Base-by-base conservation (phyloP, 257 asterid species). In the Coffea canephora region DNA sequence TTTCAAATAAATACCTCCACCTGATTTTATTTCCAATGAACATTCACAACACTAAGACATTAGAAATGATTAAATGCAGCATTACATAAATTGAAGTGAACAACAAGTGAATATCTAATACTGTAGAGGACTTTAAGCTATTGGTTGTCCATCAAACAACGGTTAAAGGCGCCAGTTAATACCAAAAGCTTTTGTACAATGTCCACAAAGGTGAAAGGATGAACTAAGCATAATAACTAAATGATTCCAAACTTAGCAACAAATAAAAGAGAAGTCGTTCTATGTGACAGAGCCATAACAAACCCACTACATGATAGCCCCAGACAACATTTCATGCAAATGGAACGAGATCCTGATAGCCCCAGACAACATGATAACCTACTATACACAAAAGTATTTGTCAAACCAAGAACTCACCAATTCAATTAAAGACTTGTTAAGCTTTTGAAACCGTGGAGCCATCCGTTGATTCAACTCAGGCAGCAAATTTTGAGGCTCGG, bases 361-460 rank as follows among this genome's bases (percentile, higher is more conserved):
- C 52, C 71, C 18, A 74, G 65, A 62, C 66, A 21, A 67, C 8
- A 23, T 3, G 6, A 50, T 11, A 69, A 31, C 19, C 68, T 49
- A 31, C 27, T n/a, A 49, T 8, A 21, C 64, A 64, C 23, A 5
- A 25, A 66, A 77, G 69, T 69, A 82, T 79, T 39, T 34, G n/a
- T 9, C n/a, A 2, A 70, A 34, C 52, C 54, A 68, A 49, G 21
- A 59, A 83, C 96, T 71, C 85, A 94, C 97, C 97, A 96, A 77
- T 76, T 96, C 99, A 61, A 96, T 91, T 76, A 96, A 89, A 73
- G 97, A 76, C 83, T 91, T 92, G 61, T 96, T 96, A 72, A 96
- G 98, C 84, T 91, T 96, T 69, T 80, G 91, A 89, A 89, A 96
- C 80, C 88, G 91, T 50, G 97, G 99, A 80, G 91, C 97, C 99